Conservation (phyloP, 768 basidiomycete species). For the Lyophyllum semitale region DNA sequence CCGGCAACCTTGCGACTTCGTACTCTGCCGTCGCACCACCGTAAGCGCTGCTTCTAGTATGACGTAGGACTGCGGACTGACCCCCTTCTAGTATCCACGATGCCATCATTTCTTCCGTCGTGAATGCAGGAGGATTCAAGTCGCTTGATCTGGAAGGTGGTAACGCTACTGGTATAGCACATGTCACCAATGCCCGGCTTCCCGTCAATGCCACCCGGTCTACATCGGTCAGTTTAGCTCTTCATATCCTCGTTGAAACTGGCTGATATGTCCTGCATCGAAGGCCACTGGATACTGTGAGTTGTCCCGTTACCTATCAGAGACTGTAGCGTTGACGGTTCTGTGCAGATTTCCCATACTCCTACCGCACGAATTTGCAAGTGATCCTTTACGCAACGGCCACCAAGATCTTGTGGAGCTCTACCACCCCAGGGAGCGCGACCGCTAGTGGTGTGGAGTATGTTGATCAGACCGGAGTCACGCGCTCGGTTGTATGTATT, state of each 20-base stretch:
- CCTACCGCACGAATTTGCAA: not conserved
- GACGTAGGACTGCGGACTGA: not conserved
- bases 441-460: not conserved
- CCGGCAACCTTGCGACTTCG: not conserved
- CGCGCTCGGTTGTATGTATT: not conserved
- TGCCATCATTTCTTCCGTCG: not conserved
- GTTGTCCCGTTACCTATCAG: not conserved
- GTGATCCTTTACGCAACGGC: not conserved
- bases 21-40: not conserved
- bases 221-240: not conserved
- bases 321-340: not conserved
- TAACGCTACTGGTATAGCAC: not conserved
- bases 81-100: not conserved
- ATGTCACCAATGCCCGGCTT: conserved; percentile 1
- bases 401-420: not conserved
- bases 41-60: not conserved
- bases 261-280: not conserved
- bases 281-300: not conserved
- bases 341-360: not conserved
- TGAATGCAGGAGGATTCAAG: not conserved
- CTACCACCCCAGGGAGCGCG: not conserved
- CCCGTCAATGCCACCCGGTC: not conserved
- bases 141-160: not conserved
- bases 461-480: not conserved
- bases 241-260: not conserved